These are phyloP conservation scores for Saksenaea oblongispora DNA, from an alignment of 371 early-diverging fungal species.

Conservation along the genomic window DNA sequence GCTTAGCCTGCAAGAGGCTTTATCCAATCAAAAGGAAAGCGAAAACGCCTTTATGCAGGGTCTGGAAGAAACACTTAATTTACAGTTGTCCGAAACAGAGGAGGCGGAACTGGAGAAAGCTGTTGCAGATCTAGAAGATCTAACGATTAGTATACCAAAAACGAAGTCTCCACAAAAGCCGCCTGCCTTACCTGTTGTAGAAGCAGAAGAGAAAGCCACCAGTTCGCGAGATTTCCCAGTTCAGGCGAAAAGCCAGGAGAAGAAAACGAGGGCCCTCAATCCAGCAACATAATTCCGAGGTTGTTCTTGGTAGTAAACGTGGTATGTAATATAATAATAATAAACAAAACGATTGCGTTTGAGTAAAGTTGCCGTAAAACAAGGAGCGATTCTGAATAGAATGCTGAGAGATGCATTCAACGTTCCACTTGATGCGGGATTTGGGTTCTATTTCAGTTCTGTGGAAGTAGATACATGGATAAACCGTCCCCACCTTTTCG, in stretches of 20 bases:
- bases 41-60: slow-evolving; percentile 49
- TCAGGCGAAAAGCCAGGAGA: neutral
- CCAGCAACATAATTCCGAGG: neutral
- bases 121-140: slow-evolving; percentile 28
- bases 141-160: neutral
- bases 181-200: neutral
- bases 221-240: neutral
- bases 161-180: neutral
- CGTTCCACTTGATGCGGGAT: too few species aligned
- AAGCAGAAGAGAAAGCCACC: neutral
- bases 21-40: slow-evolving; percentile 57
- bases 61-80: slow-evolving; percentile 19
- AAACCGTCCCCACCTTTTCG: too few species aligned
- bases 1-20: slow-evolving; percentile 43
- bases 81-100: slow-evolving; percentile 14
- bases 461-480: too few species aligned
- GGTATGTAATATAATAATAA: too few species aligned
- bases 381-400: too few species aligned
- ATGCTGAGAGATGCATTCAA: too few species aligned
- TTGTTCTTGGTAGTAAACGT: too few species aligned
- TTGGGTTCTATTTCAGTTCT: too few species aligned
- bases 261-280: neutral
- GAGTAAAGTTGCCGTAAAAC: too few species aligned
- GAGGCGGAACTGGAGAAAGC: slow-evolving; percentile 51
- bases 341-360: too few species aligned